Evolutionary conservation across 2,329 filamentous ascomycete species (phyloP).

Genomic region (Trichoderma sp.): DNA sequence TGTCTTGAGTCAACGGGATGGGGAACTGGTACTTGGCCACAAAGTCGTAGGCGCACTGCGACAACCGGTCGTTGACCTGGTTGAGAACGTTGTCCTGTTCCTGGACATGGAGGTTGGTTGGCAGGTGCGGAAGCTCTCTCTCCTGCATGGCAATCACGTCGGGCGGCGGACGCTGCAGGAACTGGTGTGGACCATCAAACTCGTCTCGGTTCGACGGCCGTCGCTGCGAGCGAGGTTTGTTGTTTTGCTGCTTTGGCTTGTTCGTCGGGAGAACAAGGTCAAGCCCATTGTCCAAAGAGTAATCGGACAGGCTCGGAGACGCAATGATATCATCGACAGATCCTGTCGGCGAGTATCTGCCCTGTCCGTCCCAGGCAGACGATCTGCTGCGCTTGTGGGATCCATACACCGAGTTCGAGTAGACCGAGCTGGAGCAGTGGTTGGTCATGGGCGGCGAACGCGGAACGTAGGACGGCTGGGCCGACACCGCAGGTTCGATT

Average conservation of each 20-base stretch:
- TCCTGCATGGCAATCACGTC: conserved; percentile 76
- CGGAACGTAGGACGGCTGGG: conserved; percentile 47
- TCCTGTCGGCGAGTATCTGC: conserved; percentile 58
- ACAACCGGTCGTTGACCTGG: conserved; percentile 81
- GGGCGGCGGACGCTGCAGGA: conserved; percentile 71
- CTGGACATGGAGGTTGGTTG: conserved; percentile 78
- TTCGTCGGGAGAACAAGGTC: conserved; percentile 44
- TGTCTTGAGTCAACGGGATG: conserved; percentile 80
- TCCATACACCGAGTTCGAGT: conserved; percentile 29
- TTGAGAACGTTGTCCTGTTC: conserved; percentile 82
- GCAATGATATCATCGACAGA: conserved; percentile 61
- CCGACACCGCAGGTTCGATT: conserved; percentile 45
- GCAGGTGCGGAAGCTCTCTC: conserved; percentile 77
- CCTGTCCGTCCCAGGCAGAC: conserved; percentile 52
- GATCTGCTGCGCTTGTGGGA: conserved; percentile 34
- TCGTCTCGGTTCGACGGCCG: conserved; percentile 82
- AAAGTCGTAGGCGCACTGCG: conserved; percentile 86
- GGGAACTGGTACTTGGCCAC: conserved; percentile 90
- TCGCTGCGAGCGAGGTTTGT: conserved; percentile 61
- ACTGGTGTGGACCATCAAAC: conserved; percentile 85
- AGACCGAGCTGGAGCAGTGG: conserved; percentile 33
- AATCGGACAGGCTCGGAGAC: conserved; percentile 63
- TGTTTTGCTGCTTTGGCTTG: conserved; percentile 49
- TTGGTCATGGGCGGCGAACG: conserved; percentile 48
- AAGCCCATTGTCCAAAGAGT: conserved; percentile 57